Base-by-base conservation (phyloP, 2,329 filamentous ascomycete genomes). In the Chaetomium olivaceum region DNA sequence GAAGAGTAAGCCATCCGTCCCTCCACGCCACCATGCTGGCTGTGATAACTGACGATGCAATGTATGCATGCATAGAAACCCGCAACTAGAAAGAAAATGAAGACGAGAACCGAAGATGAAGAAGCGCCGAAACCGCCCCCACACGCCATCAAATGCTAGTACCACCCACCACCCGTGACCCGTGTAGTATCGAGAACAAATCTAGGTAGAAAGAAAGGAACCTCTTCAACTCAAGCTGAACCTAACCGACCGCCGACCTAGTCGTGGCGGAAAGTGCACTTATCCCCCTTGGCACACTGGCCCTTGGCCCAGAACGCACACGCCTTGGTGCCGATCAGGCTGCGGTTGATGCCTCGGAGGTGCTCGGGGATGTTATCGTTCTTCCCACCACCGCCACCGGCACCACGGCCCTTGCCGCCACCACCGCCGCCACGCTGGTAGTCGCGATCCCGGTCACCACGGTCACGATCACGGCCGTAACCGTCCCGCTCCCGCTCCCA, bases 211-310 rank as follows among this genome's bases (percentile, higher is more conserved):
- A 43, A 23, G 39, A 43, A 43, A 43, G 39, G 21, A 55, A 33
- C 14, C 14, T 9, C 8, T 21, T 33, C 27, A 55, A 33, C 52
- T 19, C 31, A 27, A 19, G 58, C 12, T 9, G 7, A 52, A 52
- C 9, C 19, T 8, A 54, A 23, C 23, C 33, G 31, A 36, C 9
- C 23, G 27, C 33, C 59, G 54, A 21, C 14, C 39, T 67, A 78
- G 51, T 91, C 88, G 73, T 92, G 90, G 63, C 89, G 83, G 76
- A 89, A 92, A 2, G 89, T 91, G 78, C 90, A 92, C 72, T 87
- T 87, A 43, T 89, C 88, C 25, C 90, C 90, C 74, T 91, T 89
- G 7, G 85, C 86, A 77, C 90, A 92, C 73, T 88, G 88, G 16
- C 89, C 89, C 73, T 90, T 85, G 65, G 85, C 82, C 81, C 82